A percentile compares a stretch with the other conserved stretches of the same genome.
Conservation (phyloP, 2,329 filamentous ascomycete genomes). For the Magnaporthales sp. region DNA sequence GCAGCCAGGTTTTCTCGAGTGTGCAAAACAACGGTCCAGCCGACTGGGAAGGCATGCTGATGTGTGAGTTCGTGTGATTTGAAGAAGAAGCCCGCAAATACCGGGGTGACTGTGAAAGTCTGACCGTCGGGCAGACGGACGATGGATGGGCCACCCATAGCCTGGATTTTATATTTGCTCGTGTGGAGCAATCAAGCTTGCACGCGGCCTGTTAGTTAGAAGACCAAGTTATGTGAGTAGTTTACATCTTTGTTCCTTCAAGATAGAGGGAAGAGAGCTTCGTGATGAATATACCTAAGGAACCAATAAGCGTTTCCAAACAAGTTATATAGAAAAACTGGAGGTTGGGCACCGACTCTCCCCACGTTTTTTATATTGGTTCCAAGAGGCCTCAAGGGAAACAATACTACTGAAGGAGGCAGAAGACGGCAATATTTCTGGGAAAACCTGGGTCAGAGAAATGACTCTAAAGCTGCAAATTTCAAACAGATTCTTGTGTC, state of each 20-base stretch:
- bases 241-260: too few species aligned
- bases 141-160: slow-evolving; percentile 24
- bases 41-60: slow-evolving; percentile 62
- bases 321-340: too few species aligned
- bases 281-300: too few species aligned
- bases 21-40: slow-evolving; percentile 84
- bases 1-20: slow-evolving; percentile 36
- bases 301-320: neutral
- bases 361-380: neutral
- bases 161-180: neutral
- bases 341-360: neutral
- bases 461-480: neutral
- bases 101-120: slow-evolving; percentile 68
- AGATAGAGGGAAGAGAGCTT: too few species aligned
- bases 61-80: slow-evolving; percentile 66
- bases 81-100: slow-evolving; percentile 90
- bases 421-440: neutral
- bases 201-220: neutral
- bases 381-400: neutral
- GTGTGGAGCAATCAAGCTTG: neutral
- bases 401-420: too few species aligned
- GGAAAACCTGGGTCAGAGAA: neutral
- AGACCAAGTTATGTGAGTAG: too few species aligned
- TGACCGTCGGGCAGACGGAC: slow-evolving; percentile 83
- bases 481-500: neutral